A percentile compares a stretch with the other conserved stretches of the same genome.
These are phyloP conservation scores for Populus trichocarpa DNA, from an alignment of 441 rosid genomes.

Conservation along the genomic window DNA sequence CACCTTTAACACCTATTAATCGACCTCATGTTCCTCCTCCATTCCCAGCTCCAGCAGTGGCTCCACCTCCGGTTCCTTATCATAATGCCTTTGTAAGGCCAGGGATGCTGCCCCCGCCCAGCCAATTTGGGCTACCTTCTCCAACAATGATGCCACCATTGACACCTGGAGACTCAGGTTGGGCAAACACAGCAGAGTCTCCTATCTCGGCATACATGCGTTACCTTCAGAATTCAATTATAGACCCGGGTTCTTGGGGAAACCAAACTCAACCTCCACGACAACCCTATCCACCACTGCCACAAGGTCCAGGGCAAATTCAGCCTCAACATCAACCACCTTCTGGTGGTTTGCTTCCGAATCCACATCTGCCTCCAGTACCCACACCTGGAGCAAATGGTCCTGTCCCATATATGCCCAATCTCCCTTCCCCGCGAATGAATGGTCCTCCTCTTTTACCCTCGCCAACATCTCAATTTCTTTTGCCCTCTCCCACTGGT, in stretches of 20 bases:
- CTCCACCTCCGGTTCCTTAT: constrained; percentile 32
- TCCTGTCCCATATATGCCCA: constrained; percentile 35
- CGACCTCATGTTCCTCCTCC: constrained; percentile 46
- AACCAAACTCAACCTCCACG: constrained; percentile 33
- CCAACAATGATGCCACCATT: constrained; percentile 26
- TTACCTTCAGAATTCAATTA: constrained; percentile 54
- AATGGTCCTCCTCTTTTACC: constrained; percentile 52
- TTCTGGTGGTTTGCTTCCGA: constrained; percentile 42
- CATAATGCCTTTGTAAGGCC: constrained; percentile 38
- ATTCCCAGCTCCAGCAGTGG: constrained; percentile 33
- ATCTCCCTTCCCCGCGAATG: constrained; percentile 40
- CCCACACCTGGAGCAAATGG: constrained; percentile 48
- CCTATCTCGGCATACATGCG: constrained; percentile 84
- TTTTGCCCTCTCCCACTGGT: constrained; percentile 49
- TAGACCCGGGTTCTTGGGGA: constrained; percentile 52
- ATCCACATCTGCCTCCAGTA: constrained; percentile 31
- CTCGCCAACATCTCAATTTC: constrained; percentile 77
- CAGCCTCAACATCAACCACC: constrained; percentile 30
- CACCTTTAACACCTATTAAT: constrained; percentile 70
- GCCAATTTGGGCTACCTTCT: constrained; percentile 38
- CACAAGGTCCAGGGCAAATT: constrained; percentile 33
- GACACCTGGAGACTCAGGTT: constrained; percentile 34
- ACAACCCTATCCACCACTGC: constrained; percentile 24
- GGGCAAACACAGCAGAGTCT: constrained; percentile 57
- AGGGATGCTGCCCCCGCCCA: constrained; percentile 9